phyloP scores from a whole-genome alignment of 2,329 filamentous ascomycete genomes.

The Ascocoryne sarcoides region DNA sequence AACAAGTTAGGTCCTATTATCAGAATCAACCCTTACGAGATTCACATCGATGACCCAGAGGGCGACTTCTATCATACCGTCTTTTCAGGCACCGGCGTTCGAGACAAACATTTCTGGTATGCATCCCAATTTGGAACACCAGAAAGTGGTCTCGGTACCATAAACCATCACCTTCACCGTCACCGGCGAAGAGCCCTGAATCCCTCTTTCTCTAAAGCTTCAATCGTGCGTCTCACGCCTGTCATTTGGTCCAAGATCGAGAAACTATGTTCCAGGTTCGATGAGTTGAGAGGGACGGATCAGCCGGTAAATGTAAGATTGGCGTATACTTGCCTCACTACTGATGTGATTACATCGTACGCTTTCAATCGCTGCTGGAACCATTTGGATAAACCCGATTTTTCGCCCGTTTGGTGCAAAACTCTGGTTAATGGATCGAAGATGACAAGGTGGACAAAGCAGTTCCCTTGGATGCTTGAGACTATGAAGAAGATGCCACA shows the following conservation, averaged over 20 bases:
- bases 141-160: slow-evolving; percentile 7
- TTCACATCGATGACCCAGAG: slow-evolving; percentile 16
- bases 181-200: slow-evolving; percentile 11
- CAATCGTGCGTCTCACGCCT: slow-evolving; percentile 5
- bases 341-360: slow-evolving; percentile 1
- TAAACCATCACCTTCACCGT: slow-evolving; percentile 10
- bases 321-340: not conserved
- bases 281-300: not conserved
- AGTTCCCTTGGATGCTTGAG: not conserved
- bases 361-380: not conserved
- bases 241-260: slow-evolving; percentile 9
- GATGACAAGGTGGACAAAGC: not conserved
- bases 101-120: slow-evolving; percentile 7
- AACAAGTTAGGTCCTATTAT: slow-evolving; percentile 11
- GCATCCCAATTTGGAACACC: slow-evolving; percentile 3
- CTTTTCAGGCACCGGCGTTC: slow-evolving; percentile 8
- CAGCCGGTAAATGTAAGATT: not conserved
- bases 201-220: slow-evolving; percentile 10
- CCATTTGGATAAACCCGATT: not conserved
- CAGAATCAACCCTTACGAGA: slow-evolving; percentile 15
- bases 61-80: slow-evolving; percentile 17
- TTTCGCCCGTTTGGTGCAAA: not conserved
- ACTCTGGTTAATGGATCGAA: not conserved
- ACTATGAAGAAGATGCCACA: not conserved
- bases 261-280: slow-evolving; percentile 3